Percentiles rank a stretch among this genome's conserved stretches.
These are phyloP conservation scores for Daldinia concentrica DNA, from an alignment of 495 filamentous ascomycete species.

Conservation along the genomic window DNA sequence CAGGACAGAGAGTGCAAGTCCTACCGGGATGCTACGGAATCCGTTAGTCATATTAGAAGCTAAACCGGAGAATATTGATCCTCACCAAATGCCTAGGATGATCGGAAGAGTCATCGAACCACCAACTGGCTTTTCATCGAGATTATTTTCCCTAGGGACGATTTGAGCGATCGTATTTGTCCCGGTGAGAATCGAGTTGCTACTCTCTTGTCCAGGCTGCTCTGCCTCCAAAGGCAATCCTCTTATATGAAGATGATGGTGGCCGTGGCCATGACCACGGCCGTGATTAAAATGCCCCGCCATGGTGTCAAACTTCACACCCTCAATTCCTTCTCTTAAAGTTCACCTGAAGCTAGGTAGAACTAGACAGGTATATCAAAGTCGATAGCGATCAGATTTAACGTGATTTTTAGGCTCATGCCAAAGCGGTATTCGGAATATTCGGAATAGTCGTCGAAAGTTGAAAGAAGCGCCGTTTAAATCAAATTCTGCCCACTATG, in stretches of 20 bases:
- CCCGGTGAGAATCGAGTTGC: conserved; percentile 16
- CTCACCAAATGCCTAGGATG: conserved; percentile 83
- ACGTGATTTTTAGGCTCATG: conserved; percentile 1
- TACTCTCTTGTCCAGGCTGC: neutral
- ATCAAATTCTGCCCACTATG: conserved; percentile 8
- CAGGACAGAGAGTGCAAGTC: conserved; percentile 71
- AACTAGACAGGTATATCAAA: neutral
- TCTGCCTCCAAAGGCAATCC: conserved; percentile 21
- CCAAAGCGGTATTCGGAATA: neutral
- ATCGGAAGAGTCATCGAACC: conserved; percentile 75
- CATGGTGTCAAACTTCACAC: conserved; percentile 26
- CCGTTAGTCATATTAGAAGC: conserved; percentile 42
- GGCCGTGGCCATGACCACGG: conserved; percentile 42
- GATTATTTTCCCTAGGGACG: conserved; percentile 41
- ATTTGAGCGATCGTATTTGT: conserved; percentile 21
- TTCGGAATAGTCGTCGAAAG: neutral
- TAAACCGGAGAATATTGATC: neutral
- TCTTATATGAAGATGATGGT: conserved; percentile 36
- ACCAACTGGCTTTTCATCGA: conserved; percentile 67
- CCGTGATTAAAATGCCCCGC: conserved; percentile 19
- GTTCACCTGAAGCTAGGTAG: neutral
- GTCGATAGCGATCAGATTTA: neutral
- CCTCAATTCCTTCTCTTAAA: conserved; percentile 22
- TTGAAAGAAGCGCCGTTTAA: neutral
- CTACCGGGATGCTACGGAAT: conserved; percentile 73